Evolutionary conservation across 2,329 filamentous ascomycete genomes (phyloP).

Genomic region (Alternaria hordeiaustralica): DNA sequence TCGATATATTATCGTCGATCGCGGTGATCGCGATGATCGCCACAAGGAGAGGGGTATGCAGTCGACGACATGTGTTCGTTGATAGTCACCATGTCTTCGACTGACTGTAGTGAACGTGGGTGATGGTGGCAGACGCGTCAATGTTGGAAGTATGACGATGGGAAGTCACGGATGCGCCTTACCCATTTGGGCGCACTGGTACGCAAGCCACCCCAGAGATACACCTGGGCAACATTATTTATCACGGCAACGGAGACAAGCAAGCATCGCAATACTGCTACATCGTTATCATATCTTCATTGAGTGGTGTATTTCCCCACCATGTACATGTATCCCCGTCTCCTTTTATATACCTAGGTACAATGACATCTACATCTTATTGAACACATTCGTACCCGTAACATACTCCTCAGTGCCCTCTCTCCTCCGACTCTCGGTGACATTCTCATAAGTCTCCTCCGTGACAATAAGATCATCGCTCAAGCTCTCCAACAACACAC

Average conservation of each 20-base stretch:
- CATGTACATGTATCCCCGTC: background rate
- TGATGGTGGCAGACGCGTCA: background rate
- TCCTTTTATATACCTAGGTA: background rate
- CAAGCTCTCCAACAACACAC: conserved; percentile 38
- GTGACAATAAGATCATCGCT: conserved; percentile 10
- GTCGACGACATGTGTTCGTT: background rate
- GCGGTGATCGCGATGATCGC: background rate
- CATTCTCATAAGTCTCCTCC: conserved; percentile 8
- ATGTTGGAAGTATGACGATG: background rate
- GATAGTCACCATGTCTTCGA: background rate
- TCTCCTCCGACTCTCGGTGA: conserved; percentile 21
- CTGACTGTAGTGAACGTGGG: background rate
- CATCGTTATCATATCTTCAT: background rate
- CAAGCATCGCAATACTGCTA: background rate
- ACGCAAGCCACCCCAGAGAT: background rate
- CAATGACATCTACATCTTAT: conserved; percentile 35
- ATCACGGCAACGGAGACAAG: background rate
- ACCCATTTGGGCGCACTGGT: background rate
- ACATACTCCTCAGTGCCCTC: conserved; percentile 25
- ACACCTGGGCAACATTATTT: too few species aligned
- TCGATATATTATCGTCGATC: background rate
- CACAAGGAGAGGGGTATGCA: background rate
- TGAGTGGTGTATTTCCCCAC: background rate
- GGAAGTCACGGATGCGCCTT: background rate
- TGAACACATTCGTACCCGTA: conserved; percentile 33